Conservation (phyloP, 2,329 filamentous ascomycete species). For the Penicillium aurantiogriseum region DNA sequence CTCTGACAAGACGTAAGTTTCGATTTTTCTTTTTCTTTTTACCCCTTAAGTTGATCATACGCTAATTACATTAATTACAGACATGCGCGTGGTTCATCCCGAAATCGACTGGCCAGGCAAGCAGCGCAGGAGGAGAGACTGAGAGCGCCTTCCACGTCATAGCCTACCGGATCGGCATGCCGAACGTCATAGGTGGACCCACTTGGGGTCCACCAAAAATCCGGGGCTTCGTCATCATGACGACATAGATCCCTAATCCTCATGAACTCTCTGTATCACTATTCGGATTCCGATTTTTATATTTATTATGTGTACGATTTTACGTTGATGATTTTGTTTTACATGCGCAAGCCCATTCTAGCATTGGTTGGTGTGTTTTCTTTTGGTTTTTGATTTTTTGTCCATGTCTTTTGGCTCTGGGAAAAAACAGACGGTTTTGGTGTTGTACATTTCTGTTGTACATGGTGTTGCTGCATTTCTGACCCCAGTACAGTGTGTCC, state of each 20-base stretch:
- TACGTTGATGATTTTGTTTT: conserved; percentile 21
- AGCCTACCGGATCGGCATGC: conserved; percentile 21
- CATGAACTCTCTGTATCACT: conserved; percentile 20
- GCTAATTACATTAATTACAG: conserved; percentile 13
- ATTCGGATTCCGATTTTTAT: conserved; percentile 11
- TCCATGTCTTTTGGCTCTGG: background rate
- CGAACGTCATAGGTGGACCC: conserved; percentile 14
- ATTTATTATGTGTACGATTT: conserved; percentile 19
- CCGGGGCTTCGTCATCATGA: conserved; percentile 17
- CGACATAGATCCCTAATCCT: conserved; percentile 12
- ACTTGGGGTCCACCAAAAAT: conserved; percentile 3
- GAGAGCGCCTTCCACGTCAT: conserved; percentile 15
- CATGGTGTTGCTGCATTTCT: conserved; percentile 11
- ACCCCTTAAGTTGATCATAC: conserved; percentile 3
- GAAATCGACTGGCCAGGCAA: conserved; percentile 80
- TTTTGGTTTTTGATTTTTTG: background rate
- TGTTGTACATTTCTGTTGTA: conserved; percentile 11
- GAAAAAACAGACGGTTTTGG: conserved; percentile 3
- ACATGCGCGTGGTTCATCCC: conserved; percentile 92
- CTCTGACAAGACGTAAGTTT: conserved; percentile 59
- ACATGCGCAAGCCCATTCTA: conserved; percentile 14
- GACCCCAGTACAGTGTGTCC: conserved; percentile 4
- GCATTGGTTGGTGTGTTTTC: conserved; percentile 20
- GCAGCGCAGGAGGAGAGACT: conserved; percentile 43
- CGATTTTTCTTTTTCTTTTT: no score